Percentiles rank a stretch among this genome's conserved stretches.
These are phyloP conservation scores for Penicillium odoratum DNA, from an alignment of 495 filamentous ascomycete species.

Conservation along the genomic window DNA sequence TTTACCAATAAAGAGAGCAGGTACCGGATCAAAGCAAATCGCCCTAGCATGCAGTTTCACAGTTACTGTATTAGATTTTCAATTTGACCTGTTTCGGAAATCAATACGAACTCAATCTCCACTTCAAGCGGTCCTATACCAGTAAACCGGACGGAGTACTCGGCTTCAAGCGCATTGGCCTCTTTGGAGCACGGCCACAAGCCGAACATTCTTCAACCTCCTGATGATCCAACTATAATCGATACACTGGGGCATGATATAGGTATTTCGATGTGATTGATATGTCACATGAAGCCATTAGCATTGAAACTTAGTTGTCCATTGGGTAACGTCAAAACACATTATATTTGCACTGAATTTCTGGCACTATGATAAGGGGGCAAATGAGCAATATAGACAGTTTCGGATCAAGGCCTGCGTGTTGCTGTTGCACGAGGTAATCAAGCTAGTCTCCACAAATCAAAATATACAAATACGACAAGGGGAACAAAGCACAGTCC, in stretches of 20 bases:
- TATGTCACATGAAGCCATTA: not conserved
- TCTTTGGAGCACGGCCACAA: conserved; percentile 66
- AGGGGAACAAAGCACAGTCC: not conserved
- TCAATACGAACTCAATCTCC: conserved; percentile 49
- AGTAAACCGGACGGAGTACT: conserved; percentile 34
- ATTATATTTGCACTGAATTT: no score
- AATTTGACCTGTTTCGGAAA: conserved; percentile 2
- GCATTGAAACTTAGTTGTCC: not conserved
- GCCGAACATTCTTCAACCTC: conserved; percentile 73
- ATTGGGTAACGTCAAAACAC: no score
- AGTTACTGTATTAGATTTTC: conserved; percentile 65
- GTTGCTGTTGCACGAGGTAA: conserved; percentile 86
- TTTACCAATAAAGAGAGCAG: conserved; percentile 87
- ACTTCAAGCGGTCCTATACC: conserved; percentile 23
- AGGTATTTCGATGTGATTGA: conserved; percentile 55
- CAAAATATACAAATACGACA: not conserved
- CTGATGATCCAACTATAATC: conserved; percentile 85
- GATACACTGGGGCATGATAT: conserved; percentile 68
- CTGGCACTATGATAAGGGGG: conserved; percentile 40
- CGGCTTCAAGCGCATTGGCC: conserved; percentile 83
- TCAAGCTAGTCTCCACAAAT: conserved; percentile 22
- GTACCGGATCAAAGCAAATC: conserved; percentile 86
- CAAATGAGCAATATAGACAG: conserved; percentile 81
- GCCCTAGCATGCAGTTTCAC: conserved; percentile 94
- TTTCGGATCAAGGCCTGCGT: conserved; percentile 91